Evolutionary conservation across 1,284 basidiomycete genomes (phyloP), one percentile per base, ranked within the genome.

Genomic region (Vanrija humicola): DNA sequence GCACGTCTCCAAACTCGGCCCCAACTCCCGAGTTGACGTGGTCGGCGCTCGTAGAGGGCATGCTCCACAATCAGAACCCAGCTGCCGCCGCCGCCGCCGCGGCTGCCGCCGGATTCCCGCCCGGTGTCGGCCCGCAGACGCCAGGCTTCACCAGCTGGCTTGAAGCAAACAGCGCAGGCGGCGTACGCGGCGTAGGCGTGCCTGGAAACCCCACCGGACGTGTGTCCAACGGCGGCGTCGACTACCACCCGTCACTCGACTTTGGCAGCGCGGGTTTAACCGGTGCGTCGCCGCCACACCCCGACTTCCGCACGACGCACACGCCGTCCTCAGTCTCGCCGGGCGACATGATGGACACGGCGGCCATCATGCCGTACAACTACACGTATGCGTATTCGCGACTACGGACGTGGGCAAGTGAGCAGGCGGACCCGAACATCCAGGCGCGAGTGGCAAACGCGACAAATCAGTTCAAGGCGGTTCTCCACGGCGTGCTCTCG

Each of bases 301-400:
- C 40, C 40, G 40, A n/a, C 7, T n/a, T 18, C 7, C 40, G 40
- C n/a, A 12, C 40, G n/a, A 16, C 38, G 10, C 38, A 18, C 15
- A 21, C 40, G 6, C 40, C 40, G 9, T 42, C n/a, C 6, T n/a
- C 40, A 9, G 16, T 18, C 40, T 18, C 40, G 19, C 40, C 40
- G 5, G 40, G 34, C 12, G 34, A 34, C 34, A 12, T 34, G 34
- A 12, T 34, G 12, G 34, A 34, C 34, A 14, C 34, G 12, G 14
- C 34, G 12, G 14, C 34, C 3, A 34, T 34, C 34, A 15, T 34
- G 34, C 34, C 34, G 10, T 34, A 43, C 48, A 50, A 55, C 52
- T 61, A 61, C 34, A 61, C 59, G 6, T 61, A 57, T 16, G 50
- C 49, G 16, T 61, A 61, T 48, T 61, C 59, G 43, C 55, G 59